Conservation (phyloP, 2,329 filamentous ascomycete genomes). For the Orbilia blumenaviensis region DNA sequence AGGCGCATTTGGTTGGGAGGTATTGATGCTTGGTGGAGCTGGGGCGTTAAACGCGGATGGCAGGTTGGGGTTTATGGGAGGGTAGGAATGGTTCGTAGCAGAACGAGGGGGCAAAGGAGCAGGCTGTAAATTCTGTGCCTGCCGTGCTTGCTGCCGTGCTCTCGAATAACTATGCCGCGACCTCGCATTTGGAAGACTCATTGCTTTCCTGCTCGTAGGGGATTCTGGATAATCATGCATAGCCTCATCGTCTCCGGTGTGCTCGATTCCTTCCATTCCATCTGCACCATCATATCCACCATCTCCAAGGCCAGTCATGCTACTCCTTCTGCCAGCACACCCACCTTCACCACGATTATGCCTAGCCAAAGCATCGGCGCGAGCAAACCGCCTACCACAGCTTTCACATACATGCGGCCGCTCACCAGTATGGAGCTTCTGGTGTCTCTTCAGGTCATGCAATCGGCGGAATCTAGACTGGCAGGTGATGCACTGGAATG, state of each 20-base stretch:
- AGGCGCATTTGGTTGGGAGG: constrained; percentile 33
- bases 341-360: constrained; percentile 96
- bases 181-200: constrained; percentile 43
- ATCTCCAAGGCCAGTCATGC: constrained; percentile 81
- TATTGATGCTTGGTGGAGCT: constrained; percentile 49
- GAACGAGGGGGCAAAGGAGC: constrained; percentile 38
- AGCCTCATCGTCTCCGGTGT: constrained; percentile 64
- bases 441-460: constrained; percentile 94
- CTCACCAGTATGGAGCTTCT: constrained; percentile 95
- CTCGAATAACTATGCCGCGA: constrained; percentile 47
- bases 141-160: constrained; percentile 27
- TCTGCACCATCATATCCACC: constrained; percentile 75
- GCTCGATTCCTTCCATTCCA: constrained; percentile 62
- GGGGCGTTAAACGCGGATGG: constrained; percentile 33
- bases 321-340: constrained; percentile 88
- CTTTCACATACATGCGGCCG: constrained; percentile 93
- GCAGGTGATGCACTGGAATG: constrained; percentile 87
- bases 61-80: constrained; percentile 43
- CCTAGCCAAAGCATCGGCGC: constrained; percentile 90
- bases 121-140: constrained; percentile 44
- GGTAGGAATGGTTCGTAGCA: constrained; percentile 36
- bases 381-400: constrained; percentile 92
- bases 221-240: constrained; percentile 55
- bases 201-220: constrained; percentile 40
- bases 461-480: constrained; percentile 89